phyloP scores from a whole-genome alignment of 2,329 filamentous ascomycete genomes.

The Colletotrichum sansevieriae region DNA sequence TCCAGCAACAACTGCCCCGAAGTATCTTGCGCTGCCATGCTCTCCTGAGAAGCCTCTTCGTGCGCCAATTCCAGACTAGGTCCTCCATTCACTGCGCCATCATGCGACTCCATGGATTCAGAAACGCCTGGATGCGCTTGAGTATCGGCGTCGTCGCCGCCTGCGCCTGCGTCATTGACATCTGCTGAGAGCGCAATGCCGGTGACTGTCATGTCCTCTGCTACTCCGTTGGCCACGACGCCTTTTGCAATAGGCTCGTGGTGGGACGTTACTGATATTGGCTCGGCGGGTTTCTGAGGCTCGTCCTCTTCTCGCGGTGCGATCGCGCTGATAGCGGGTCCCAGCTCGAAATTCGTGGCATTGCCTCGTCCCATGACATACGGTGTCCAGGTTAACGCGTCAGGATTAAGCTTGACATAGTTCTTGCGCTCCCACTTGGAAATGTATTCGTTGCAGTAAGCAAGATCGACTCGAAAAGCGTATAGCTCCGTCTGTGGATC shows the following conservation, averaged over 20 bases:
- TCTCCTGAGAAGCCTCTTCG: constrained; percentile 15
- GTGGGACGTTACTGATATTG: not conserved
- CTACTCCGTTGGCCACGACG: not conserved
- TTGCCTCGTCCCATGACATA: constrained; percentile 95
- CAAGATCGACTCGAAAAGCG: constrained; percentile 86
- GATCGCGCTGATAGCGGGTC: constrained; percentile 84
- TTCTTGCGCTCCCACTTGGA: constrained; percentile 90
- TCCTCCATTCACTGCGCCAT: constrained; percentile 28
- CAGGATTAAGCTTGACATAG: constrained; percentile 86
- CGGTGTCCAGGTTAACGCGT: constrained; percentile 91
- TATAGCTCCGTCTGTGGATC: constrained; percentile 92
- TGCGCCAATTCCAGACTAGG: not conserved
- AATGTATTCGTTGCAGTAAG: constrained; percentile 89
- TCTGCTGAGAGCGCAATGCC: constrained; percentile 39
- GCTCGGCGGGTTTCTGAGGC: constrained; percentile 52
- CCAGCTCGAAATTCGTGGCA: constrained; percentile 85
- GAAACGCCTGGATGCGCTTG: constrained; percentile 42
- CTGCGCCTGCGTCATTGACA: constrained; percentile 48
- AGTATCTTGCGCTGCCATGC: not conserved
- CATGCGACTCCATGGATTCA: constrained; percentile 29
- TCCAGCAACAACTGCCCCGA: not conserved
- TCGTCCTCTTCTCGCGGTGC: constrained; percentile 86
- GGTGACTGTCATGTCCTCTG: not conserved
- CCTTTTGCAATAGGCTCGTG: not conserved
- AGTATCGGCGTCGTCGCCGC: constrained; percentile 49